Base-by-base conservation (phyloP, 176 grass and related monocot genomes). In the Raddia guianensis region DNA sequence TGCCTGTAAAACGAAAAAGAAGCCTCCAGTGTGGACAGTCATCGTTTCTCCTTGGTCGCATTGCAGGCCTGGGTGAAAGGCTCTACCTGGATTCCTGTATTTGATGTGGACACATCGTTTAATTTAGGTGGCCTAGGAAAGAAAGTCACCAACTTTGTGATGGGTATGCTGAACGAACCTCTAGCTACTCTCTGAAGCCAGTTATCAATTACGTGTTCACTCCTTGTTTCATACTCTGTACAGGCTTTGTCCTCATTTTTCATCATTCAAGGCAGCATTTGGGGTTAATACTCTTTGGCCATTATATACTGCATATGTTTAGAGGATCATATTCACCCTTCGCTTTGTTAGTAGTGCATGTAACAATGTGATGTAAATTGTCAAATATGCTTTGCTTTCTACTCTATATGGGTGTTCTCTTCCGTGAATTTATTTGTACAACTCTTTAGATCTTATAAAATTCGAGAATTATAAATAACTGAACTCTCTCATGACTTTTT, bases 41-140 rank as follows among this genome's bases (percentile, higher is more conserved):
- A 51, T 33, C 42, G 49, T 78, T 43, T 77, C 1, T 18, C 57
- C 2, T 56, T 64, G 44, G 27, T 77, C 37, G 14, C 56, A 40
- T 44, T 71, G 66, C 85, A 98, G 96, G 96, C 96, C 45, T 93
- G 86, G 90, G 92, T 93, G 58, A 98, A 87, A 98, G 92, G 96
- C 45, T 98, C 96, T 74, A 86, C 90, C 53, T 95, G 96, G 92
- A 86, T 98, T 88, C 92, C 96, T 61, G 90, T 95, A 78, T 98
- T 98, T 76, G 96, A 98, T 67, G 76, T 95, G 67, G 92, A 90
- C 48, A 79, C 75, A 3, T 62, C 75, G 27, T 46, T 79, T 43
- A 90, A 98, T 70, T 45, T 95, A 6, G 80, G 75, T 44, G 48
- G 90, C 18, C 62, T 95, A 48, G 62, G 90, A 79, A 95, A 87